These are phyloP conservation scores for Ganoderma multipileum DNA, from an alignment of 1,284 basidiomycete species.

Conservation along the genomic window DNA sequence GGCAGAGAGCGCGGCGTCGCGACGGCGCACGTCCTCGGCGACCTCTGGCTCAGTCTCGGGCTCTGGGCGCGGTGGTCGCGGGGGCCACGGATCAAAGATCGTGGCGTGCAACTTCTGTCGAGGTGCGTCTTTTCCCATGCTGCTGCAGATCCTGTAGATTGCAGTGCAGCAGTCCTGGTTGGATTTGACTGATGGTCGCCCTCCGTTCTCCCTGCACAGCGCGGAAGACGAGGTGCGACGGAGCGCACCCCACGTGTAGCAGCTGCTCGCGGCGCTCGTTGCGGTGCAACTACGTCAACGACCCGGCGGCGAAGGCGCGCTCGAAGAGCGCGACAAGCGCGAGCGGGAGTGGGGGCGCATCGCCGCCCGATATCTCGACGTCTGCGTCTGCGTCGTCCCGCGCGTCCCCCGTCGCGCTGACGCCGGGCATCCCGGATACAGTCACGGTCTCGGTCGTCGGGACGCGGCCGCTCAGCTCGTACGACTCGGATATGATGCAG, in stretches of 20 bases:
- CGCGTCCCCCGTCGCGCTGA: slow-evolving; percentile 55
- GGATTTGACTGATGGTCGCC: slow-evolving; percentile 21
- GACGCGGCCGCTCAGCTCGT: slow-evolving; percentile 39
- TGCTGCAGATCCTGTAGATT: slow-evolving; percentile 26
- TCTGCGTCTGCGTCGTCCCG: slow-evolving; percentile 34
- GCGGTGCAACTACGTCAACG: slow-evolving; percentile 80
- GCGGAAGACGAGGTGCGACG: slow-evolving; percentile 85
- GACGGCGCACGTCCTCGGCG: slow-evolving; percentile 71
- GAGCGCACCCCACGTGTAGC: slow-evolving; percentile 77
- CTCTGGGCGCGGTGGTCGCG: slow-evolving; percentile 34
- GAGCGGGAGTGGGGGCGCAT: slow-evolving; percentile 15
- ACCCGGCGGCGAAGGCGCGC: slow-evolving; percentile 45
- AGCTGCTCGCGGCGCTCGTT: slow-evolving; percentile 77
- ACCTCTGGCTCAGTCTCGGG: slow-evolving; percentile 55
- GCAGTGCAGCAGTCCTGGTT: slow-evolving; percentile 1
- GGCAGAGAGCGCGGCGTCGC: slow-evolving; percentile 21
- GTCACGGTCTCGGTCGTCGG: slow-evolving; percentile 10
- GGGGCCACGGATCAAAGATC: slow-evolving; percentile 75
- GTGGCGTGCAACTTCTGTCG: slow-evolving; percentile 86
- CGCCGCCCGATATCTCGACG: slow-evolving; percentile 32
- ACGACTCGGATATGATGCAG: slow-evolving; percentile 38
- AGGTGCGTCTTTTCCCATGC: slow-evolving; percentile 51
- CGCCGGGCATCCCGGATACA: slow-evolving; percentile 48
- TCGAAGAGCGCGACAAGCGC: slow-evolving; percentile 27
- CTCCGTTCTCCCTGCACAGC: slow-evolving; percentile 48